Percentiles rank a stretch among this genome's conserved stretches.
phyloP scores from a whole-genome alignment of 257 asterid genomes.

The Anisodus tanguticus region DNA sequence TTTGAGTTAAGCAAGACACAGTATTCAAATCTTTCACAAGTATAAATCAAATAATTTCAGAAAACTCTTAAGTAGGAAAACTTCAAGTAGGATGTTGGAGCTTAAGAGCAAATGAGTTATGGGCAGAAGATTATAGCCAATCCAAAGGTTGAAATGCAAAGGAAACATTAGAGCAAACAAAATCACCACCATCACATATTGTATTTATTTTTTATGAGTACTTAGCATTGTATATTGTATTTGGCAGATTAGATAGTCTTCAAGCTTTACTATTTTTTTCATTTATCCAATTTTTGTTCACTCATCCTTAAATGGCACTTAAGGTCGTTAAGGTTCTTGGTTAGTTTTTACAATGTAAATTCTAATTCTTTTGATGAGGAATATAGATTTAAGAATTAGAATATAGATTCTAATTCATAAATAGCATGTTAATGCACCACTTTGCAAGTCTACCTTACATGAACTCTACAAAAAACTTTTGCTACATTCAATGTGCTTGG shows the following conservation, averaged over 20 bases:
- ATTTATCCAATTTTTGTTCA: not conserved
- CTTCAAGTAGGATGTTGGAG: slow-evolving; percentile 15
- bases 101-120: not conserved
- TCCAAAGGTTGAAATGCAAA: not conserved
- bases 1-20: not conserved
- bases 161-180: not conserved
- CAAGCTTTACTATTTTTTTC: not conserved
- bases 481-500: not conserved
- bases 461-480: slow-evolving; percentile 4
- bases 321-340: not conserved
- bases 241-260: slow-evolving; percentile 23
- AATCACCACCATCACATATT: not conserved
- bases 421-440: slow-evolving; percentile 16
- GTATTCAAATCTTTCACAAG: not conserved
- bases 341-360: not conserved
- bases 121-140: not conserved
- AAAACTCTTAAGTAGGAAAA: not conserved
- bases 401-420: slow-evolving; percentile 6
- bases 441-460: slow-evolving; percentile 20
- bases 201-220: not conserved
- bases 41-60: not conserved
- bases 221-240: not conserved
- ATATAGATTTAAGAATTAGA: too few species aligned
- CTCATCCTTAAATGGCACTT: not conserved
- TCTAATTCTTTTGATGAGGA: not conserved